phyloP scores from a whole-genome alignment of 305 asterid species.

The Galium porrigens region DNA sequence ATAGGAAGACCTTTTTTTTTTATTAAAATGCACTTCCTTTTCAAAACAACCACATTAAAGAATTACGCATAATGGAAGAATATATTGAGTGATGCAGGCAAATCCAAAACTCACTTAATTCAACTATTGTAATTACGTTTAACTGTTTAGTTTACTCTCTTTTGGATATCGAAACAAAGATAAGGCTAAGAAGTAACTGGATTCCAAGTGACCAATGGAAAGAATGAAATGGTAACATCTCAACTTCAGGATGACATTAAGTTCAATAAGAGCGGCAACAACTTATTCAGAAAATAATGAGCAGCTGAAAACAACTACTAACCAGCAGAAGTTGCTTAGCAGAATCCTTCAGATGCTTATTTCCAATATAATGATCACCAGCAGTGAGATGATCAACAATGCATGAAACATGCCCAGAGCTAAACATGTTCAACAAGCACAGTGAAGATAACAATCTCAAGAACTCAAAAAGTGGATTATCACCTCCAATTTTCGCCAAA shows the following conservation, averaged over 20 bases:
- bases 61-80: background rate
- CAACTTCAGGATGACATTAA: background rate
- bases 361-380: conserved; percentile 26
- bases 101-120: background rate
- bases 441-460: conserved; percentile 38
- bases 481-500: conserved; percentile 35
- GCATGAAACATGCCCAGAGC: conserved; percentile 42
- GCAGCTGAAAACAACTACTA: conserved; percentile 18
- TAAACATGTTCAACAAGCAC: conserved; percentile 55
- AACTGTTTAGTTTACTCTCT: background rate
- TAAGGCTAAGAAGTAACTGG: background rate
- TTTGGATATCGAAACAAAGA: background rate
- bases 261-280: background rate
- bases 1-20: too few species aligned
- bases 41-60: background rate
- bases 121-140: background rate
- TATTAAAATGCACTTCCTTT: background rate
- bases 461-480: conserved; percentile 43
- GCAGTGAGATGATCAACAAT: conserved; percentile 41
- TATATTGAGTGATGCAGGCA: background rate
- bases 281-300: background rate
- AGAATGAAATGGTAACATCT: background rate
- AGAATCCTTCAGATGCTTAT: conserved; percentile 34
- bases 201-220: background rate
- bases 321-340: conserved; percentile 63